phyloP scores from a whole-genome alignment of 495 filamentous ascomycete genomes.

The Clavariopsis aquatica region DNA sequence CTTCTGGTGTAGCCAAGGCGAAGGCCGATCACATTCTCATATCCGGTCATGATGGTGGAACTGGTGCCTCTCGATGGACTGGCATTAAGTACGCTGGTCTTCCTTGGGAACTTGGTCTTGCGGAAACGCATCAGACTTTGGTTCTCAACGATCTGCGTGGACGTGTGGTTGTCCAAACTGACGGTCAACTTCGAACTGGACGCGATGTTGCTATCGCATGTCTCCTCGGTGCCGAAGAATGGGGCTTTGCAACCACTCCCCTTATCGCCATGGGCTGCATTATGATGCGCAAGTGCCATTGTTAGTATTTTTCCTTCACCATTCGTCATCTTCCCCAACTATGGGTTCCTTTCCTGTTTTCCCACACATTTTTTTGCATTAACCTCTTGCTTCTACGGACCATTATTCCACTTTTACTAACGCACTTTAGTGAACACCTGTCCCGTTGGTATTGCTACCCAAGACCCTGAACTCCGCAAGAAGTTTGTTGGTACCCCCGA shows the following conservation, averaged over 20 bases:
- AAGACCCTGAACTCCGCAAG: slow-evolving; percentile 90
- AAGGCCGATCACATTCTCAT: slow-evolving; percentile 98
- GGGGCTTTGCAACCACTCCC: slow-evolving; percentile 96
- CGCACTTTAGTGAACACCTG: slow-evolving; percentile 69
- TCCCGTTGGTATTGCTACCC: slow-evolving; percentile 95
- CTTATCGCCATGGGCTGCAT: slow-evolving; percentile 98
- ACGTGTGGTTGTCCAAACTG: slow-evolving; percentile 95
- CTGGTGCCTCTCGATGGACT: slow-evolving; percentile 97
- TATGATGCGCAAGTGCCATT: slow-evolving; percentile 79
- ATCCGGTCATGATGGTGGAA: slow-evolving; percentile 97
- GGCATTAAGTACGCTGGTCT: slow-evolving; percentile 99
- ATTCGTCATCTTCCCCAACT: too few relatives aligned
- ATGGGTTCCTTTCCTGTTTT: slow-evolving; percentile 1
- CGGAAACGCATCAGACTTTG: slow-evolving; percentile 98
- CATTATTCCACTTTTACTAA: neutral
- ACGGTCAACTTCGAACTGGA: slow-evolving; percentile 92
- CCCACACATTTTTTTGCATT: neutral
- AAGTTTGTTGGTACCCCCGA: slow-evolving; percentile 95
- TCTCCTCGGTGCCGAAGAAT: slow-evolving; percentile 95
- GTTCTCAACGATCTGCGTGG: slow-evolving; percentile 97
- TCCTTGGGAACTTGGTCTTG: slow-evolving; percentile 96
- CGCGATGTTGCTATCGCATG: slow-evolving; percentile 96
- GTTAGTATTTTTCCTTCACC: slow-evolving; percentile 6
- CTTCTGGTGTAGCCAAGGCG: slow-evolving; percentile 96
- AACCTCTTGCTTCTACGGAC: too few relatives aligned